phyloP scores from a whole-genome alignment of 2,329 filamentous ascomycete species.

The Colletotrichum sp. region DNA sequence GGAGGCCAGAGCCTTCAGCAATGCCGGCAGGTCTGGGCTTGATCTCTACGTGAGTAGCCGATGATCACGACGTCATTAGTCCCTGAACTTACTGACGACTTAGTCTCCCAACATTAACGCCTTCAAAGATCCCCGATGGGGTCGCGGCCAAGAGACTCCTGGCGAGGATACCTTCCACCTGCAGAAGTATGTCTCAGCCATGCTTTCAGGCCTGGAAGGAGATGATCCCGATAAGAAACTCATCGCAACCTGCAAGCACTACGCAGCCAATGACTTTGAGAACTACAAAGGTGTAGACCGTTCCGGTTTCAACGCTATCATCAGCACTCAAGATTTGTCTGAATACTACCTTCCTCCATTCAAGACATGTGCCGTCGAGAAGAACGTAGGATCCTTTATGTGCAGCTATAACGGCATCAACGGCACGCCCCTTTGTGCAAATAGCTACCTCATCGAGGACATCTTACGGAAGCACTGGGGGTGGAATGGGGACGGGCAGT shows the following conservation, averaged over 20 bases:
- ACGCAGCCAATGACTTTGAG: slow-evolving; percentile 63
- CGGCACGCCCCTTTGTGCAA: slow-evolving; percentile 68
- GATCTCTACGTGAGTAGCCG: slow-evolving; percentile 53
- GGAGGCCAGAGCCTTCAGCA: slow-evolving; percentile 70
- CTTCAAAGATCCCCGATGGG: slow-evolving; percentile 68
- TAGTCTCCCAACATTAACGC: slow-evolving; percentile 70
- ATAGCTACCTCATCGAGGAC: slow-evolving; percentile 65
- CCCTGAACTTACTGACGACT: no score
- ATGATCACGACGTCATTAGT: rapidly evolving
- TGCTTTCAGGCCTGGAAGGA: slow-evolving; percentile 59
- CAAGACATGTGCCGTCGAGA: slow-evolving; percentile 64
- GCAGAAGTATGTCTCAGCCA: slow-evolving; percentile 53
- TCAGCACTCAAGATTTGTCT: slow-evolving; percentile 65
- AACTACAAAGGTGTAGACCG: slow-evolving; percentile 45
- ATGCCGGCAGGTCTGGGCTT: slow-evolving; percentile 58
- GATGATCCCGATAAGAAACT: slow-evolving; percentile 38
- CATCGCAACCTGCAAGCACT: slow-evolving; percentile 66
- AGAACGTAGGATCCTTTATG: slow-evolving; percentile 64
- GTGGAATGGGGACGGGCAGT: slow-evolving; percentile 66
- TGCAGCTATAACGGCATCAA: slow-evolving; percentile 70
- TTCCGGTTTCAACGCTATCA: slow-evolving; percentile 60
- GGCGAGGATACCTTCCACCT: slow-evolving; percentile 61
- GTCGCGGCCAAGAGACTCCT: slow-evolving; percentile 64
- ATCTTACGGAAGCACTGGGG: slow-evolving; percentile 70
- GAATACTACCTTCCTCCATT: slow-evolving; percentile 75